These are phyloP conservation scores for Saraca asoca DNA, from an alignment of 331 rosid genomes.

Conservation along the genomic window DNA sequence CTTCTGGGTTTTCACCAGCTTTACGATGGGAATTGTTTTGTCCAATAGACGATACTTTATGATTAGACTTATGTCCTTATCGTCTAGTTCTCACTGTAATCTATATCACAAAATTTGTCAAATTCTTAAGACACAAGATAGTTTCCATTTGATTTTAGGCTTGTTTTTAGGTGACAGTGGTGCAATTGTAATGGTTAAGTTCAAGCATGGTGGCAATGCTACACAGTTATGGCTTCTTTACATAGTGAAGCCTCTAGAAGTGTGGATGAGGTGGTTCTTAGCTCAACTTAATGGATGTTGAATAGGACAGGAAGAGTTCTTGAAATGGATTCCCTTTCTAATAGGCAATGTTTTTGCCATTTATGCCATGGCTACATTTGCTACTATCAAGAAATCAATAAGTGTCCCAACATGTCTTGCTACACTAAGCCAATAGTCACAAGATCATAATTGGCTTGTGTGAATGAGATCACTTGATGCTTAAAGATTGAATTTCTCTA, in stretches of 20 bases:
- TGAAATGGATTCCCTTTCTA: slow-evolving; percentile 63
- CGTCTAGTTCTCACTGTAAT: too few species aligned
- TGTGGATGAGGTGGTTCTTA: slow-evolving; percentile 72
- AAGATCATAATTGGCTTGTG: background rate
- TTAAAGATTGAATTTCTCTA: background rate
- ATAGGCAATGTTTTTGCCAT: slow-evolving; percentile 60
- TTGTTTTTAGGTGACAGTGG: slow-evolving; percentile 47
- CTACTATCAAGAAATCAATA: slow-evolving; percentile 46
- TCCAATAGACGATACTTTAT: too few species aligned
- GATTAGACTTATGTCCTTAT: too few species aligned
- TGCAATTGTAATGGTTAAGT: slow-evolving; percentile 30
- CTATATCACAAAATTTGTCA: too few species aligned
- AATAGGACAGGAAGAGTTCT: slow-evolving; percentile 42
- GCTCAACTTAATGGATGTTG: slow-evolving; percentile 63
- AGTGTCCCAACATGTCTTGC: background rate
- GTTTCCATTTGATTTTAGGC: slow-evolving; percentile 45
- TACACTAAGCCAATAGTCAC: background rate
- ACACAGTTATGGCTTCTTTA: slow-evolving; percentile 61
- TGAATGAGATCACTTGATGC: background rate
- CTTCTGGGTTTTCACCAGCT: too few species aligned
- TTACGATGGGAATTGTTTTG: too few species aligned
- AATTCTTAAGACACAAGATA: too few species aligned
- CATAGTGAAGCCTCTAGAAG: slow-evolving; percentile 65
- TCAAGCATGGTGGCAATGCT: slow-evolving; percentile 34
- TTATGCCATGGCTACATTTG: slow-evolving; percentile 55